These are phyloP conservation scores for Boletus vinaceobasis DNA, from an alignment of 768 basidiomycete genomes.

Conservation along the genomic window DNA sequence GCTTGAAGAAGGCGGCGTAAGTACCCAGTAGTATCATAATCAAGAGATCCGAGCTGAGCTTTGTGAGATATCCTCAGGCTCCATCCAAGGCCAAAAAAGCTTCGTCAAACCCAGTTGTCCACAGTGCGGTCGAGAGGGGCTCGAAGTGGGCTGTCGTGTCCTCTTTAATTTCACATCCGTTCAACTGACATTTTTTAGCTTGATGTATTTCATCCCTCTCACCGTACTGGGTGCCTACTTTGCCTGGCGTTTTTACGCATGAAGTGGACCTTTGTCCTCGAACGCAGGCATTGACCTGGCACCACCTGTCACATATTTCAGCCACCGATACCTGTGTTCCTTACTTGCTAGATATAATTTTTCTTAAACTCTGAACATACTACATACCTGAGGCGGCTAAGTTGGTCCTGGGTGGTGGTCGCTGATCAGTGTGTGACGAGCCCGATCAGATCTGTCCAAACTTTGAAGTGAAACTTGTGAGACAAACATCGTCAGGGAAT, in stretches of 20 bases:
- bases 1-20: conserved; percentile 68
- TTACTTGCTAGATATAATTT: conserved; percentile 21
- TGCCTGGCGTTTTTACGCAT: conserved; percentile 73
- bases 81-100: conserved; percentile 50
- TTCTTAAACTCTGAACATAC: neutral
- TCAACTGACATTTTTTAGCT: conserved; percentile 35
- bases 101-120: conserved; percentile 39
- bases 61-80: conserved; percentile 33
- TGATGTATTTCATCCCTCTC: conserved; percentile 85
- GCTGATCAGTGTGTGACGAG: neutral
- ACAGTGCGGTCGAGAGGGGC: conserved; percentile 56
- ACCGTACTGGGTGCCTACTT: conserved; percentile 81
- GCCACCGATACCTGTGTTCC: conserved; percentile 7
- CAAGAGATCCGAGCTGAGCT: neutral
- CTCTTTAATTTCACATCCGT: neutral
- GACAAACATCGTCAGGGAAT: neutral
- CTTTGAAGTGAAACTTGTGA: neutral
- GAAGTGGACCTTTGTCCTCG: conserved; percentile 2
- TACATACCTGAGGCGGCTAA: too few species aligned
- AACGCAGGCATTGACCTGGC: neutral
- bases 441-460: neutral
- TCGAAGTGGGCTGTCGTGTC: conserved; percentile 52
- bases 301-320: conserved; percentile 9
- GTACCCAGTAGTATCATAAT: conserved; percentile 22
- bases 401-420: too few species aligned